Base-by-base conservation (phyloP, 345 rosid species). In the Eucalyptus pumila region DNA sequence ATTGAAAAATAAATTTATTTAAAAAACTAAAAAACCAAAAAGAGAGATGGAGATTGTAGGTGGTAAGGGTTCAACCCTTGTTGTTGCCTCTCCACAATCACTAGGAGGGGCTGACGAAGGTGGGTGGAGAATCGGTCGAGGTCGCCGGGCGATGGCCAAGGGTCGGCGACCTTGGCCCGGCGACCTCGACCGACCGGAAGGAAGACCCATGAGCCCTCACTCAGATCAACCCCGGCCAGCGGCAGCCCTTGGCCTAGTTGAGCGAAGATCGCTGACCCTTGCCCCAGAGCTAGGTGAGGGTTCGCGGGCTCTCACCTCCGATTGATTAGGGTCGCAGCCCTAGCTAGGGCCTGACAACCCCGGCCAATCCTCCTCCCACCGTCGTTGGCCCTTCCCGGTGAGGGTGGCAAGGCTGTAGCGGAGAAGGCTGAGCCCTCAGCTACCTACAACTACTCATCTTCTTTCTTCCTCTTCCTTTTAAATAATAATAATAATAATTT, bases 191-290 rank as follows among this genome's bases (percentile, higher is more conserved):
- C 23, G 1, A 52, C 4, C 0, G 56, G 1, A 52, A 4, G 58
- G 24, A 19, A 52, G 58, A 24, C 58, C 5, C 2, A 4, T 1
- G 2, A 52, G 58, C 58, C 24, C 58, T 52, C 10, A 8, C 58
- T 3, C 23, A 10, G 4, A 52, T 52, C 24, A 1, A 52, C 5
- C 58, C 10, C 0, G 8, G 0, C 58, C 0, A 19, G 58, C 0
- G 10, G 24, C 2, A 0, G 2, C 24, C 24, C 24, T 52, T 52
- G 10, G 24, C 58, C 58, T 0, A 4, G 1, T 1, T 0, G 5
- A 19, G 24, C 4, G 5, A 52, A 24, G 10, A 19, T 21, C 5
- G 10, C 10, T 0, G 2, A 52, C 56, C 56, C 24, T 52, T 4
- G 5, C 56, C 24, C 5, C 2, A 3, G 9, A 52, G 8, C 56